Conservation (phyloP, 306 rosid species). For the Acmispon strigosus region DNA sequence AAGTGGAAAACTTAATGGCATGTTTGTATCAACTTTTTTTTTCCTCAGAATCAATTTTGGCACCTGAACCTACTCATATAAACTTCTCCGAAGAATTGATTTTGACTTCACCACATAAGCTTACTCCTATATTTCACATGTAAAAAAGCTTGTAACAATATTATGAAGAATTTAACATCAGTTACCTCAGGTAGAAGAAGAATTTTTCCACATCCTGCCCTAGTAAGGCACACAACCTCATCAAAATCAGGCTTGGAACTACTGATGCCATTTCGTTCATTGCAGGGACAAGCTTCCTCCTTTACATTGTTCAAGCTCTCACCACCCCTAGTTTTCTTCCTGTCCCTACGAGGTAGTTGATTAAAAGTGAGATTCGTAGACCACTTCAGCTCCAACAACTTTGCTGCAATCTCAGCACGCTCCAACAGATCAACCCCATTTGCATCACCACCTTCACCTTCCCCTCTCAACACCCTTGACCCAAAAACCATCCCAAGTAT, state of each 20-base stretch:
- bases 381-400: slow-evolving; percentile 80
- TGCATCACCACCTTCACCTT: slow-evolving; percentile 8
- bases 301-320: slow-evolving; percentile 9
- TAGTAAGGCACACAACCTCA: slow-evolving; percentile 20
- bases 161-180: not conserved
- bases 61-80: no score
- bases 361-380: slow-evolving; percentile 58
- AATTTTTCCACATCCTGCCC: slow-evolving; percentile 27
- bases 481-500: slow-evolving; percentile 58
- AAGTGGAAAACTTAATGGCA: no score
- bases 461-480: slow-evolving; percentile 40
- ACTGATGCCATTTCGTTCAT: slow-evolving; percentile 1
- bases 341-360: slow-evolving; percentile 20
- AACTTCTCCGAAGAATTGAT: no score
- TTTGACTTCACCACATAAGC: no score
- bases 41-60: no score
- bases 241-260: slow-evolving; percentile 14
- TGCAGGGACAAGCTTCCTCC: slow-evolving; percentile 19
- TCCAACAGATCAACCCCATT: slow-evolving; percentile 43
- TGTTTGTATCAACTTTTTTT: no score
- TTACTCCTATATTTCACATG: no score
- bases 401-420: slow-evolving; percentile 86
- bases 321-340: slow-evolving; percentile 12
- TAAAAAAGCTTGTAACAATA: no score
- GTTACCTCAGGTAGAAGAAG: slow-evolving; percentile 47